These are phyloP conservation scores for Lomentospora prolificans DNA, from an alignment of 2,329 filamentous ascomycete genomes.

Conservation along the genomic window DNA sequence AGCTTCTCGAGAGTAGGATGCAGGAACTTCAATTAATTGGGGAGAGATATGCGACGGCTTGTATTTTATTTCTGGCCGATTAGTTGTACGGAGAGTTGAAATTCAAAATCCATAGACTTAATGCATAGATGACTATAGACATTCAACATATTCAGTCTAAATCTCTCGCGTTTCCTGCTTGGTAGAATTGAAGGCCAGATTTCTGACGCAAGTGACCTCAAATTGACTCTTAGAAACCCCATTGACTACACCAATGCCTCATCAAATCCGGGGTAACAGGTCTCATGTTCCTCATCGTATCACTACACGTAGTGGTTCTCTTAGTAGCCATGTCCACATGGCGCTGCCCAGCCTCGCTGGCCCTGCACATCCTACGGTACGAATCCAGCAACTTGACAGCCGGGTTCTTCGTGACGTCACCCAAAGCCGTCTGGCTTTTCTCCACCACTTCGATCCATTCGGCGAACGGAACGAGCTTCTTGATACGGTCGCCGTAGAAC, in stretches of 20 bases:
- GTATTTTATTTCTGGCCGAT: no score
- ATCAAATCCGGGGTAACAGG: conserved; percentile 33
- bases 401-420: conserved; percentile 32
- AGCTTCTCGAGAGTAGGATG: background rate
- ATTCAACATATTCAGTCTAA: no score
- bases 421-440: conserved; percentile 24
- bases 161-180: no score
- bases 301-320: conserved; percentile 28
- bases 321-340: conserved; percentile 29
- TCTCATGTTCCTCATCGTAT: conserved; percentile 29
- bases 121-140: no score
- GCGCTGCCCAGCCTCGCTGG: conserved; percentile 12
- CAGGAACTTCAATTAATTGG: background rate
- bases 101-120: no score
- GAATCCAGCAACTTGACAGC: conserved; percentile 43
- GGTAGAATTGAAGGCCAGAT: no score
- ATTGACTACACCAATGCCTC: conserved; percentile 37
- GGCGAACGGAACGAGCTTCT: conserved; percentile 27
- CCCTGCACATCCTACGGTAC: conserved; percentile 26
- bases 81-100: no score
- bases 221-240: conserved; percentile 27
- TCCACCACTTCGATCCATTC: conserved; percentile 37
- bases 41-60: background rate
- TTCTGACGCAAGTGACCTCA: no score
- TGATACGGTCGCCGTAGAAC: conserved; percentile 28